Evolutionary conservation across 495 filamentous ascomycete genomes (phyloP).

Genomic region (Annulohypoxylon bovei): DNA sequence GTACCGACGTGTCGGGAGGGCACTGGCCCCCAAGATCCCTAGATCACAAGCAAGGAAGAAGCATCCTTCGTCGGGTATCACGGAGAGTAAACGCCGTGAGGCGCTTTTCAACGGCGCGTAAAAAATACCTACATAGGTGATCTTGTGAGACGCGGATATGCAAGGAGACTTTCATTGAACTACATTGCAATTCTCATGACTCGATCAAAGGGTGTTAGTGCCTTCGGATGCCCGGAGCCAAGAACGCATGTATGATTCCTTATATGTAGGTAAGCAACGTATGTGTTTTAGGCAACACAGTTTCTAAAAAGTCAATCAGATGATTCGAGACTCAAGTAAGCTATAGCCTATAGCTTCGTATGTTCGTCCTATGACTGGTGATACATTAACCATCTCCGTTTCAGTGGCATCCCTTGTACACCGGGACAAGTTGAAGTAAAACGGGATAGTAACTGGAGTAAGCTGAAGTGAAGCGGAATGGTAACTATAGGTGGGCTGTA

Average conservation of each 20-base stretch:
- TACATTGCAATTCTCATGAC: conserved; percentile 22
- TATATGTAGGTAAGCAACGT: background rate
- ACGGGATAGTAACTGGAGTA: background rate
- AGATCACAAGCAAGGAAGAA: background rate
- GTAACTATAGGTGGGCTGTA: background rate
- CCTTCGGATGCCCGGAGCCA: conserved; percentile 23
- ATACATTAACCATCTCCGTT: background rate
- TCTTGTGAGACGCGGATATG: conserved; percentile 21
- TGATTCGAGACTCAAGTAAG: background rate
- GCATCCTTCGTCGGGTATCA: conserved; percentile 7
- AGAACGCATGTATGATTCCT: background rate
- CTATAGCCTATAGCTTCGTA: background rate
- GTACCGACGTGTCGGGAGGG: conserved; percentile 30
- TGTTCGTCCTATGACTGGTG: background rate
- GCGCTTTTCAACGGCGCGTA: background rate
- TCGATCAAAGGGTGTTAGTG: conserved; percentile 1
- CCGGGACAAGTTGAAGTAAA: background rate
- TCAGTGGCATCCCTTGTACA: too few species aligned
- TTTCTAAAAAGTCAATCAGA: background rate
- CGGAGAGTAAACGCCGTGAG: conserved; percentile 3
- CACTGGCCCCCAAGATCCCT: background rate
- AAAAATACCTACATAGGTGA: too few species aligned
- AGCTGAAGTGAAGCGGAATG: too few species aligned
- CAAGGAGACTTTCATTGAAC: conserved; percentile 32
- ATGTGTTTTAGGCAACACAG: background rate